Evolutionary conservation across 768 basidiomycete species (phyloP), one percentile per base, ranked within the genome.

Genomic region (Xerocomellus chrysenteron): DNA sequence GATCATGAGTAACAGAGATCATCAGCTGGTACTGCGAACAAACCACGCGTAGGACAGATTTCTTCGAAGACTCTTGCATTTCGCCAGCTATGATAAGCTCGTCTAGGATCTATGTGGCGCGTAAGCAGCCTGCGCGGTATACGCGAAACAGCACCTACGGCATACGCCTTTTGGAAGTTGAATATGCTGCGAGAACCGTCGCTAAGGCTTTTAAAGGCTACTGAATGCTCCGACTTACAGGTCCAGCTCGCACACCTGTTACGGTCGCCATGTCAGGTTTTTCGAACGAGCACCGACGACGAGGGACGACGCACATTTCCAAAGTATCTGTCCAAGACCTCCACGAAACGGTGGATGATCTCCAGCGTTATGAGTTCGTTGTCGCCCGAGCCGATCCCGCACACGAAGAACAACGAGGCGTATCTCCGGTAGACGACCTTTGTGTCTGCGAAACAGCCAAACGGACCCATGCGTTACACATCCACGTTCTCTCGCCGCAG

Each of bases 101-200:
- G 67, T 98, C 96, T 37, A 98, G 76, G 56, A 98, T 84, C 88
- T 91, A 50, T 37, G 37, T 1, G 16, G 44, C 36, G 11, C 32
- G 42, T 60, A 7, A 65, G 51, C 52, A 5, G 19, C 24, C 36
- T 28, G 45, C 4, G 11, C 21, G 8, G 30, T 36, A 47, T 13
- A 26, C n/a, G n/a, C 13, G 55, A 48, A 42, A 16, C 30, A 44
- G 19, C 17, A 39, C 77, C 44, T 58, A 91, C 94, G 5, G 91
- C 85, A 69, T 94, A 97, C 2, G 95, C 96, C 71, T 94, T 92
- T 69, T 98, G 91, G 70, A 98, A 98, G 76, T 97, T 97, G 82
- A 97, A 98, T 63, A 98, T 96, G 51, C 92, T 94, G 39, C 45
- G 49, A 47, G 8, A n/a, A 46, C 41, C 46, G n/a, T 54, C 51